Base-by-base conservation (phyloP, 495 filamentous ascomycete genomes). In the Polyplosphaeria fusca region DNA sequence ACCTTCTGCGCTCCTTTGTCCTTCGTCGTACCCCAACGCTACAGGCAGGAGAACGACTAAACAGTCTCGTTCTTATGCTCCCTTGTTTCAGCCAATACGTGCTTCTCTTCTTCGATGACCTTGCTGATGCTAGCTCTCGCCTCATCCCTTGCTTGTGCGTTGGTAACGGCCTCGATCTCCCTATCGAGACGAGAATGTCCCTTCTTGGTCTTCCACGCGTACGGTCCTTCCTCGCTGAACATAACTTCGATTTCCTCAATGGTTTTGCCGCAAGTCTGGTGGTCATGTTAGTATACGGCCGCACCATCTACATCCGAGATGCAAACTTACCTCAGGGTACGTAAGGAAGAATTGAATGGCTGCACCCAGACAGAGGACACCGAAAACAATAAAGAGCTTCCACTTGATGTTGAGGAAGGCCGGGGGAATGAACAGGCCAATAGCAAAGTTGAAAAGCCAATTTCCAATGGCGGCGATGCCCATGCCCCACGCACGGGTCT, bases 321-420 rank as follows among this genome's bases (percentile, higher is more conserved):
- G n/a, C 14, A 7, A 24, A 55, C 41, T 14, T 47, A 55, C 52
- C 39, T 91, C 86, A 0, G 86, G 86, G 57, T 86, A 89, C 3
- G 79, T 79, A 49, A 89, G 70, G 68, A 74, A 89, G 27, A 84
- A 80, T 58, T 87, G 84, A 26, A 79, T 71, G 0, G 82, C 79
- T 49, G 84, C 84, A 2, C 70, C 76, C 0, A 82, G 67, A 59
- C 85, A 89, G 18, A 90, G 79, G 0, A 83, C 77, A 1, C 86
- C 87, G 50, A 90, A 89, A 56, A 91, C 83, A 60, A 89, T 84
- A 55, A 87, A 89, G 0, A 79, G 75, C 68, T 83, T 84, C 77
- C 85, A 89, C 35, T 77, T 76, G 61, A 89, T 89, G 68, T 87
- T 88, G 52, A 77, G 71, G 68, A 91, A 86, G 0, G 79, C 83